Evolutionary conservation across 176 grass and related monocot species (phyloP).

Genomic region (Guadua angustifolia): DNA sequence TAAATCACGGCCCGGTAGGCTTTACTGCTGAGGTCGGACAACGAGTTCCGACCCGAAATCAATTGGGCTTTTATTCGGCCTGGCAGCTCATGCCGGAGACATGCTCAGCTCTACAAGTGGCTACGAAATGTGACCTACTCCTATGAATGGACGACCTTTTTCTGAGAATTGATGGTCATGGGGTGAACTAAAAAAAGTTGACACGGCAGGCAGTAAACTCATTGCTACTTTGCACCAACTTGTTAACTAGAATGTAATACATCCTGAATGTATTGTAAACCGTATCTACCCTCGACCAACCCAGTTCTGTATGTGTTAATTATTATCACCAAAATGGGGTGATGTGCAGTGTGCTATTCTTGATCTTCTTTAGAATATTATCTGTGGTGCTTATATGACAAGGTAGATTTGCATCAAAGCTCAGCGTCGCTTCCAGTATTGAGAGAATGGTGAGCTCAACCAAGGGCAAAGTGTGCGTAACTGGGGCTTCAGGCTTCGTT

Average conservation of each 20-base stretch:
- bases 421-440: conserved; percentile 22
- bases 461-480: conserved; percentile 81
- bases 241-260: conserved; percentile 37
- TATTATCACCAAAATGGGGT: conserved; percentile 2
- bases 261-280: too few relatives aligned
- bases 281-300: conserved; percentile 44
- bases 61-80: too few relatives aligned
- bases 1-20: too few relatives aligned
- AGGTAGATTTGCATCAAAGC: conserved; percentile 2
- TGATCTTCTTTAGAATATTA: conserved; percentile 31
- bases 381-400: conserved; percentile 45
- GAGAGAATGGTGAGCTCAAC: conserved; percentile 49
- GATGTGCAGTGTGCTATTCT: neutral
- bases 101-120: too few relatives aligned
- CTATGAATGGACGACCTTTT: neutral
- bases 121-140: too few relatives aligned
- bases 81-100: too few relatives aligned
- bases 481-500: conserved; percentile 77
- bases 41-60: too few relatives aligned
- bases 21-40: too few relatives aligned
- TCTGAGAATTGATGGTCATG: neutral
- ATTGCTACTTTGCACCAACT: conserved; percentile 29
- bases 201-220: neutral
- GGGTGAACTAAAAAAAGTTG: neutral
- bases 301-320: conserved; percentile 31